Evolutionary conservation across 176 grass and related monocot genomes (phyloP).

Genomic region (Thinopyrum elongatum): DNA sequence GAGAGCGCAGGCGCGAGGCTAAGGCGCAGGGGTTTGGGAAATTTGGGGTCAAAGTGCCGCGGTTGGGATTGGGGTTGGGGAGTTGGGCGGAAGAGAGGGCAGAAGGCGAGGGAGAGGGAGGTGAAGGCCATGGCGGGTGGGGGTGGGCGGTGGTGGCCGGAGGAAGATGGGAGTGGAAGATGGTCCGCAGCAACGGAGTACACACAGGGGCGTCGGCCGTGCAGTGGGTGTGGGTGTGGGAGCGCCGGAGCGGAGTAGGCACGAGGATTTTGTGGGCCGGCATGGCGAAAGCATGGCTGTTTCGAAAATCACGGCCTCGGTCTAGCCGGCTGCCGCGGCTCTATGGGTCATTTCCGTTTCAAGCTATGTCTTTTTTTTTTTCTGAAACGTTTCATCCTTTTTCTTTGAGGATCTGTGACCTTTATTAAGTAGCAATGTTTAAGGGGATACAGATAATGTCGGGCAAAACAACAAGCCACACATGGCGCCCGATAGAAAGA

Average conservation of each 20-base stretch:
- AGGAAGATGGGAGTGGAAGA: not conserved
- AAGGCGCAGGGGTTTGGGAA: constrained; percentile 17
- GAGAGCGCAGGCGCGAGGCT: not conserved
- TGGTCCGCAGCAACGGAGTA: not conserved
- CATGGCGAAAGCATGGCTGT: not conserved
- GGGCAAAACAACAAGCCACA: too few relatives aligned
- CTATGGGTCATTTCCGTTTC: not conserved
- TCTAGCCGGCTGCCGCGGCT: not conserved
- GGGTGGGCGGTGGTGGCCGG: not conserved
- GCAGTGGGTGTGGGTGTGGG: constrained; percentile 16
- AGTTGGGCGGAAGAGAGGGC: constrained; percentile 5
- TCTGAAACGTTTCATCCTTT: too few relatives aligned
- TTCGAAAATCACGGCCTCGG: not conserved
- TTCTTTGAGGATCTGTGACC: too few relatives aligned
- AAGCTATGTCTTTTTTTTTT: too few relatives aligned
- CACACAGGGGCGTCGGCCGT: not conserved
- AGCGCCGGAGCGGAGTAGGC: not conserved
- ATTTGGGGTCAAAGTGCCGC: not conserved
- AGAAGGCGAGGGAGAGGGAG: constrained; percentile 34
- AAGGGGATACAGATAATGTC: too few relatives aligned
- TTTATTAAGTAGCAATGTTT: too few relatives aligned
- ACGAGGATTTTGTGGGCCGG: not conserved
- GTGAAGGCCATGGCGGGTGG: constrained; percentile 29
- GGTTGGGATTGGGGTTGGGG: not conserved
- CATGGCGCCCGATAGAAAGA: too few relatives aligned